Evolutionary conservation across 2,329 filamentous ascomycete species (phyloP), one percentile per base, ranked within the genome.

Genomic region (Ascochyta fabae): DNA sequence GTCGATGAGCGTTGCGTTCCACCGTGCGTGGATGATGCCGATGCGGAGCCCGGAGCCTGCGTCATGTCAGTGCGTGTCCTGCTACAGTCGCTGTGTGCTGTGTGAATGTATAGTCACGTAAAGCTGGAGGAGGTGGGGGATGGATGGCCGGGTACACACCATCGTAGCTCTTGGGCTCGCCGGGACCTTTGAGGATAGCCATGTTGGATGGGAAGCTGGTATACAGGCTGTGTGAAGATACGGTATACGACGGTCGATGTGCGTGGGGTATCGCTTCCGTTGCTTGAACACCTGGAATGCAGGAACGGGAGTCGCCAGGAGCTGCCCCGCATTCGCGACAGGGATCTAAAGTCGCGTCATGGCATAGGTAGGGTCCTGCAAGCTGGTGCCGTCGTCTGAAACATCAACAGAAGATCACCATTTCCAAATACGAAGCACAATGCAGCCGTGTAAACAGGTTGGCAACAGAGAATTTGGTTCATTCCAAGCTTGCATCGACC

Each of bases 11-110:
- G 84, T 84, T 63, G 83, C 84, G 81, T 99, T 99, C 95, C 95
- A 99, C 70, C 95, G 88, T 56, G 94, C 94, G 80, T 98, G 95
- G 56, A 99, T 86, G 73, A 99, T 98, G 73, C 90, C 94, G 74
- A 99, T 88, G 73, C 95, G 91, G 62, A 99, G 86, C 70, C 81
- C 82, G 9, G 78, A 79, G 64, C 80, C 80, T 82, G 46, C 6
- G 15, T 12, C n/a, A 3, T 43, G 57, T 65, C 53, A 65, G 45
- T 23, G 19, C 27, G 7, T 31, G 29, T 31, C 29, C 13, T 13
- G 9, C 29, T 15, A 31, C 29, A 15, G 29, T 15, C 12, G 29
- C 39, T 51, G 39, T 27, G 31, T 59, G 19, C 38, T 27, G 16
- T 48, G 48, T 23, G 23, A 38, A 45, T 46, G 24, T 19, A 13